These are phyloP conservation scores for Mycena vitilis DNA, from an alignment of 768 basidiomycete species.

Conservation along the genomic window DNA sequence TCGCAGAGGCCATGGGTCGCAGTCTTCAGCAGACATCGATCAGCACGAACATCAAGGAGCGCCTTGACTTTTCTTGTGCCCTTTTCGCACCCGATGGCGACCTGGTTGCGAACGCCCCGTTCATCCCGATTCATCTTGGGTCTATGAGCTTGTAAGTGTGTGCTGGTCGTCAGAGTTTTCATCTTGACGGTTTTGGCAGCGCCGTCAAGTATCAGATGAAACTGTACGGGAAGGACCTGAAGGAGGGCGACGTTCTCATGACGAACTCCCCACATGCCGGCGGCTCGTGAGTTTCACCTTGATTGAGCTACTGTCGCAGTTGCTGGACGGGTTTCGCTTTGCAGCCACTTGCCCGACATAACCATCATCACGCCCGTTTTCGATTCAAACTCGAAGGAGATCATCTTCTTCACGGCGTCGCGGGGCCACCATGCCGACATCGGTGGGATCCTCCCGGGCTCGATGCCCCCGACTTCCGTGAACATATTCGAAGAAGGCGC, in stretches of 20 bases:
- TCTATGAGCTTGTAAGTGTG: conserved; percentile 85
- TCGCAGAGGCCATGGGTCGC: conserved; percentile 95
- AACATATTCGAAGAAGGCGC: conserved; percentile 96
- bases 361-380: conserved; percentile 97
- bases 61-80: conserved; percentile 95
- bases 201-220: conserved; percentile 93
- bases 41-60: conserved; percentile 95
- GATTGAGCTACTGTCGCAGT: conserved; percentile 21
- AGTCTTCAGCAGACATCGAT: conserved; percentile 92
- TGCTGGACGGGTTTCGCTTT: conserved; percentile 1
- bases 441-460: conserved; percentile 91
- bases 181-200: conserved; percentile 42
- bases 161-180: not conserved
- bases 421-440: conserved; percentile 96
- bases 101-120: conserved; percentile 94
- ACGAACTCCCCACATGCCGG: conserved; percentile 92
- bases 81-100: conserved; percentile 96
- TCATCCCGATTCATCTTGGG: conserved; percentile 88
- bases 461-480: conserved; percentile 94
- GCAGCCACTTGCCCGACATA: conserved; percentile 81
- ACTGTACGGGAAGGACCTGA: conserved; percentile 72
- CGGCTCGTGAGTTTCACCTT: conserved; percentile 73
- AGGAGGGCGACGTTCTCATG: conserved; percentile 94
- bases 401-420: conserved; percentile 94
- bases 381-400: conserved; percentile 67